These are phyloP conservation scores for Panicum virgatum DNA, from an alignment of 202 grass and related monocot genomes.

Conservation along the genomic window DNA sequence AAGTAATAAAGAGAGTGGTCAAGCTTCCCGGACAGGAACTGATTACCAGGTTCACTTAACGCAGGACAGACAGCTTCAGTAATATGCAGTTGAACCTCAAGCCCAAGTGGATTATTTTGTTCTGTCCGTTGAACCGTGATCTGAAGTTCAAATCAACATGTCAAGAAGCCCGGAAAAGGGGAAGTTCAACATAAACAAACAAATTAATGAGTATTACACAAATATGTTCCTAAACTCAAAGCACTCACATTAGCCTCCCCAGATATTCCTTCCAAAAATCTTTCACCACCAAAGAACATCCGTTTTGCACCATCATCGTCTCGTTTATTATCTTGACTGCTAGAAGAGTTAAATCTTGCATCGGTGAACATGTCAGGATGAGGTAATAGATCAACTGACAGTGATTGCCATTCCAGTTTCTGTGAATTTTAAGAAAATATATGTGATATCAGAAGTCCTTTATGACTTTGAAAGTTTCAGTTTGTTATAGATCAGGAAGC, in stretches of 20 bases:
- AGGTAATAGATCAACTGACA: constrained; percentile 94
- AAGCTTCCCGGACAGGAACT: constrained; percentile 30
- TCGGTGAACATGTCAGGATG: constrained; percentile 99
- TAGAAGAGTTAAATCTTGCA: constrained; percentile 74
- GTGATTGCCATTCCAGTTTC: constrained; percentile 97
- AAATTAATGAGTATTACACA: constrained; percentile 17
- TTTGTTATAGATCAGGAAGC: constrained; percentile 23
- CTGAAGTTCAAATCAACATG: constrained; percentile 51
- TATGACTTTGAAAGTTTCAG: neutral
- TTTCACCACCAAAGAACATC: constrained; percentile 94
- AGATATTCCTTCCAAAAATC: constrained; percentile 98
- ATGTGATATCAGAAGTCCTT: constrained; percentile 34
- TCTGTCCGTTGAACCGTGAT: constrained; percentile 93
- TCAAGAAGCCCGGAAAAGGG: constrained; percentile 28
- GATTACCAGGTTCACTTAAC: constrained; percentile 96
- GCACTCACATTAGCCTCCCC: constrained; percentile 89
- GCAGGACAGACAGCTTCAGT: constrained; percentile 98
- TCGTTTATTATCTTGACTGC: constrained; percentile 57
- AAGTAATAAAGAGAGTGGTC: constrained; percentile 24
- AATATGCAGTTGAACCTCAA: constrained; percentile 95
- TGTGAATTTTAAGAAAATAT: constrained; percentile 54
- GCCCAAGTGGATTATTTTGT: constrained; percentile 82
- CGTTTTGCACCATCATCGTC: constrained; percentile 92
- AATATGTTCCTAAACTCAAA: constrained; percentile 34
- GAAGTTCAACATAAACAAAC: constrained; percentile 24